phyloP scores from a whole-genome alignment of 2,329 filamentous ascomycete genomes.

The Exserohilum rostratum region DNA sequence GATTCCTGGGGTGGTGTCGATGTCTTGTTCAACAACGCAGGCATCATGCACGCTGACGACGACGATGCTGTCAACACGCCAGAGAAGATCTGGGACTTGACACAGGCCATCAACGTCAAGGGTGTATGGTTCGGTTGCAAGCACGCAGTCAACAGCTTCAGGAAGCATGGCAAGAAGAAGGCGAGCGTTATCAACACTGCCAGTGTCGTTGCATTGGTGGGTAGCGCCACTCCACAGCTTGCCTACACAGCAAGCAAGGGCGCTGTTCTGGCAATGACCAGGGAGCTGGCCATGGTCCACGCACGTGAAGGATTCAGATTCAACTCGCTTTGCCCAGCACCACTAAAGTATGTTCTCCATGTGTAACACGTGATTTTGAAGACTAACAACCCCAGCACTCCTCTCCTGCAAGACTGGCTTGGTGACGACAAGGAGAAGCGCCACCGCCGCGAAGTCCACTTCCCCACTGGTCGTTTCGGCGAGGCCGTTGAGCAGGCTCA shows the following conservation, averaged over 20 bases:
- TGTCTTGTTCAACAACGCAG: slow-evolving; percentile 96
- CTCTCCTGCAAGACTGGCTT: slow-evolving; percentile 90
- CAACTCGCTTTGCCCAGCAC: slow-evolving; percentile 88
- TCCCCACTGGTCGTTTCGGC: slow-evolving; percentile 85
- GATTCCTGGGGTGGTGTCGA: slow-evolving; percentile 89
- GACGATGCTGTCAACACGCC: slow-evolving; percentile 75
- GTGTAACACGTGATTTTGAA: not conserved
- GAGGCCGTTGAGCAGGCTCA: slow-evolving; percentile 95
- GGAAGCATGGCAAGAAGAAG: slow-evolving; percentile 77
- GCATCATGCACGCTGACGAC: slow-evolving; percentile 86
- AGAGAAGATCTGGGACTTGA: slow-evolving; percentile 92
- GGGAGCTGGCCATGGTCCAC: slow-evolving; percentile 90
- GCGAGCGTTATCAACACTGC: slow-evolving; percentile 92
- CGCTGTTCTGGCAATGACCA: slow-evolving; percentile 85
- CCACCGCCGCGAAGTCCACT: slow-evolving; percentile 82
- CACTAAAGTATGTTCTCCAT: slow-evolving; percentile 68
- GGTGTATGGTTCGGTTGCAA: slow-evolving; percentile 97
- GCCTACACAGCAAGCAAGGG: slow-evolving; percentile 96
- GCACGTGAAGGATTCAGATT: slow-evolving; percentile 88
- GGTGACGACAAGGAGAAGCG: slow-evolving; percentile 86
- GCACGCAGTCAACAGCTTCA: slow-evolving; percentile 82
- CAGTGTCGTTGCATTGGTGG: slow-evolving; percentile 84
- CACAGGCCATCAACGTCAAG: slow-evolving; percentile 94
- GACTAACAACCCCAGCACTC: slow-evolving; percentile 63
- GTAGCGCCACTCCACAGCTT: slow-evolving; percentile 84